These are phyloP conservation scores for Tulasnella sp. DNA, from an alignment of 768 basidiomycete genomes.

Conservation along the genomic window DNA sequence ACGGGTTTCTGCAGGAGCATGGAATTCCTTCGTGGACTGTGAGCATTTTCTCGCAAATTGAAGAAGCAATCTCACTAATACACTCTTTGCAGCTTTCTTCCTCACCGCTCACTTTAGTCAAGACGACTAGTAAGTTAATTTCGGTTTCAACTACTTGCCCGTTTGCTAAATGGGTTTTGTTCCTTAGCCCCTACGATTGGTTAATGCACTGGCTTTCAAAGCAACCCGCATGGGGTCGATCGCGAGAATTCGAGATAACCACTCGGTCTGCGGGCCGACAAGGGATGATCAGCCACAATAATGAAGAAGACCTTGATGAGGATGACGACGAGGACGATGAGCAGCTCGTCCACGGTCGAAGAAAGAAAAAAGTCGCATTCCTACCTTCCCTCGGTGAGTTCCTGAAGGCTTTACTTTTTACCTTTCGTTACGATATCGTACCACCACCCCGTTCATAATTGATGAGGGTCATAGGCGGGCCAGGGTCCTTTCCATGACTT, in stretches of 20 bases:
- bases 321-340: constrained; percentile 51
- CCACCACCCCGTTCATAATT: too few relatives aligned
- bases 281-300: constrained; percentile 44
- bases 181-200: constrained; percentile 19
- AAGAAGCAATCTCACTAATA: too few relatives aligned
- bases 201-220: constrained; percentile 63
- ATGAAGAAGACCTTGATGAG: constrained; percentile 55
- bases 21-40: constrained; percentile 88
- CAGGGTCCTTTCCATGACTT: too few relatives aligned
- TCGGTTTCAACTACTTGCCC: neutral
- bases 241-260: constrained; percentile 81
- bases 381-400: constrained; percentile 39
- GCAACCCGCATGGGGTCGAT: constrained; percentile 86
- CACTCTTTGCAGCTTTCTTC: constrained; percentile 51
- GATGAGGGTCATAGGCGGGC: too few relatives aligned
- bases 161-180: neutral
- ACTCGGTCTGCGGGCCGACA: constrained; percentile 58
- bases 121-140: constrained; percentile 39
- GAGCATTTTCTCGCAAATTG: constrained; percentile 22
- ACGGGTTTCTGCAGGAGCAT: constrained; percentile 66
- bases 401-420: too few relatives aligned
- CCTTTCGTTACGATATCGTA: too few relatives aligned
- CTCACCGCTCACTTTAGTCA: constrained; percentile 79
- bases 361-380: constrained; percentile 69
- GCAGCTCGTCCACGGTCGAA: constrained; percentile 48